Evolutionary conservation across 495 filamentous ascomycete genomes (phyloP).

Genomic region (Aspergillus coremiiformis): DNA sequence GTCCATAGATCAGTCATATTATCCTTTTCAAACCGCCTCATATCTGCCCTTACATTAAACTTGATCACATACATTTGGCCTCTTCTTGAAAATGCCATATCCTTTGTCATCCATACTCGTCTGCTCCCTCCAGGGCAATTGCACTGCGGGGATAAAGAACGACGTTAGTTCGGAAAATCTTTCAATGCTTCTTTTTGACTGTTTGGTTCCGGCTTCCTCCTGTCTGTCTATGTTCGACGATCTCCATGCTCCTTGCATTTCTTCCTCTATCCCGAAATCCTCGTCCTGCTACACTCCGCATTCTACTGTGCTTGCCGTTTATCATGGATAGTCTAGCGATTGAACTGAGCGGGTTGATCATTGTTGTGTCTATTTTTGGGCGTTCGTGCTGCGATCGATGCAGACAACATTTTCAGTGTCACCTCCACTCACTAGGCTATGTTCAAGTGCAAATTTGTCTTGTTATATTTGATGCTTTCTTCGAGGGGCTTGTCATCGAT

Average conservation of each 20-base stretch:
- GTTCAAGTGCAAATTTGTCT: slow-evolving; percentile 12
- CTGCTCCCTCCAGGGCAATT: slow-evolving; percentile 1
- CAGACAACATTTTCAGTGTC: slow-evolving; percentile 7
- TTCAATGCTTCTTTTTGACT: slow-evolving; percentile 2
- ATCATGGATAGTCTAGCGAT: slow-evolving; percentile 29
- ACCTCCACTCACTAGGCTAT: slow-evolving; percentile 18
- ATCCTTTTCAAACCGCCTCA: background rate
- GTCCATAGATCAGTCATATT: slow-evolving; percentile 10
- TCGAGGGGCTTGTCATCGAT: slow-evolving; percentile 3
- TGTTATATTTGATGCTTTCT: slow-evolving; percentile 1
- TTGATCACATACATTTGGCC: slow-evolving; percentile 3
- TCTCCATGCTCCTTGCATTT: slow-evolving; percentile 11
- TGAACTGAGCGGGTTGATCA: slow-evolving; percentile 26
- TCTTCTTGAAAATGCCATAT: slow-evolving; percentile 2
- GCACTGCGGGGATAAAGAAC: background rate
- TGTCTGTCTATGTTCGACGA: slow-evolving; percentile 2
- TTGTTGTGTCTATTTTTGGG: slow-evolving; percentile 14
- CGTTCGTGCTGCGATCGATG: slow-evolving; percentile 10
- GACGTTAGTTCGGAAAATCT: background rate
- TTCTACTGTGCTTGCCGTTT: slow-evolving; percentile 15
- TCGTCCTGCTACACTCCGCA: slow-evolving; percentile 6
- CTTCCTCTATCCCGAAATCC: slow-evolving; percentile 7
- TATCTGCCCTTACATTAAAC: slow-evolving; percentile 1
- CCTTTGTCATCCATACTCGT: slow-evolving; percentile 3
- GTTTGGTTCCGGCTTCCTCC: background rate